Evolutionary conservation across 192 early-diverging fungal species (phyloP).

Genomic region (Rhizoclosmatium sp.): DNA sequence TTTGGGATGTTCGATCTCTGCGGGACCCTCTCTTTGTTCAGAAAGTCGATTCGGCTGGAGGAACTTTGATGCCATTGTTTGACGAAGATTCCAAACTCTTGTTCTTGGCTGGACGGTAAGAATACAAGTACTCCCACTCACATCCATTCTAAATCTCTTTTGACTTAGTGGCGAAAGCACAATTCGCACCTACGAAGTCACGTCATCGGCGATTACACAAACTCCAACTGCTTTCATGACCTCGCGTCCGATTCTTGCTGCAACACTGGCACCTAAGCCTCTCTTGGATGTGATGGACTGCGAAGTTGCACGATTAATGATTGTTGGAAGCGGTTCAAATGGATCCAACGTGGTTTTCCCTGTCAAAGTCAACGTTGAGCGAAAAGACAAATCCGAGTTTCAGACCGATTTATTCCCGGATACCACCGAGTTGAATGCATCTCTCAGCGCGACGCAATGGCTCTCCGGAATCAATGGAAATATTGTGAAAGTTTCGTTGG

Average conservation of each 20-base stretch:
- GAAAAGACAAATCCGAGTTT: conserved; percentile 82
- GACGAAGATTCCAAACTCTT: conserved; percentile 83
- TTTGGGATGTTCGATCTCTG: conserved; percentile 26
- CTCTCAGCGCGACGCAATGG: conserved; percentile 69
- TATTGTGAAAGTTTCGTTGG: conserved; percentile 14
- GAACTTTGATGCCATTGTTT: conserved; percentile 55
- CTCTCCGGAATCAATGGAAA: conserved; percentile 44
- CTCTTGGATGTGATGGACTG: conserved; percentile 66
- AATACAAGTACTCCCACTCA: too few relatives aligned
- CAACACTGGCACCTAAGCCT: conserved; percentile 73
- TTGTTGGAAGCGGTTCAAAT: conserved; percentile 35
- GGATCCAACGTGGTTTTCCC: conserved; percentile 72
- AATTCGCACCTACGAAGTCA: conserved; percentile 74
- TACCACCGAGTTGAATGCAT: conserved; percentile 55
- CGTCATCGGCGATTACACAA: neutral
- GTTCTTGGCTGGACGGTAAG: conserved; percentile 66
- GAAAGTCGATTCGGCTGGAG: conserved; percentile 20
- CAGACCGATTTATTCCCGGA: conserved; percentile 84
- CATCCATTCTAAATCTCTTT: too few relatives aligned
- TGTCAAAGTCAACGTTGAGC: conserved; percentile 70
- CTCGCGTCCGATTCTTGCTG: conserved; percentile 56
- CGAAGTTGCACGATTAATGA: conserved; percentile 54
- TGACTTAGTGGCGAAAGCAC: conserved; percentile 64
- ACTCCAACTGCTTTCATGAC: conserved; percentile 15
- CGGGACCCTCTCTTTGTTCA: conserved; percentile 6